Percentiles rank a stretch among this genome's conserved stretches.
These are phyloP conservation scores for Colletotrichum salicis DNA, from an alignment of 2,329 filamentous ascomycete species.

Conservation along the genomic window DNA sequence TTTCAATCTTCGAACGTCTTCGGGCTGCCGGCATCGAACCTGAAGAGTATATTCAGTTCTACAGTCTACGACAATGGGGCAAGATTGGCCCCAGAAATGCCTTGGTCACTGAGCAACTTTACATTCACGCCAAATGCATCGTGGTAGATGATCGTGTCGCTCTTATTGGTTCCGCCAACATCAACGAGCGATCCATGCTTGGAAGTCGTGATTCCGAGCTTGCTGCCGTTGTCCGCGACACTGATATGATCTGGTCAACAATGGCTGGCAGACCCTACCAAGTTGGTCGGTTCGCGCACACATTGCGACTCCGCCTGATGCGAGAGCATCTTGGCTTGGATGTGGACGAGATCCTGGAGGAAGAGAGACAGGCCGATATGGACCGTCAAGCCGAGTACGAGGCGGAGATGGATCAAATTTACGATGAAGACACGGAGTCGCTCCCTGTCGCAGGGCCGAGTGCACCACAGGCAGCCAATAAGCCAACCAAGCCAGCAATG, in stretches of 20 bases:
- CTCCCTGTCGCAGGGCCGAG: conserved; percentile 29
- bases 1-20: conserved; percentile 90
- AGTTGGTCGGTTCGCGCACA: conserved; percentile 92
- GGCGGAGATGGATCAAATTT: conserved; percentile 71
- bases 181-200: conserved; percentile 97
- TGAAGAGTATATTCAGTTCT: conserved; percentile 96
- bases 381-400: conserved; percentile 67
- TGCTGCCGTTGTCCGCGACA: conserved; percentile 89
- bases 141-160: conserved; percentile 93
- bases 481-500: conserved; percentile 6
- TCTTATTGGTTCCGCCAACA: conserved; percentile 96
- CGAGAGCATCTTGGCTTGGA: conserved; percentile 96
- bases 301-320: conserved; percentile 92
- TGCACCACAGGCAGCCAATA: conserved; percentile 2
- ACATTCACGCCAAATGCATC: conserved; percentile 98
- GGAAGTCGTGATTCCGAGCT: conserved; percentile 92
- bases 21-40: conserved; percentile 85
- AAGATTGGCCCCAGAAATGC: conserved; percentile 81
- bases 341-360: conserved; percentile 88
- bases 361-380: conserved; percentile 75
- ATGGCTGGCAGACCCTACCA: conserved; percentile 92
- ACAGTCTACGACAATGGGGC: conserved; percentile 91
- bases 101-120: conserved; percentile 93
- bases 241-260: conserved; percentile 88
- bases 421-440: conserved; percentile 58